Percentiles rank a stretch among this genome's conserved stretches.
These are phyloP conservation scores for Phragmites australis DNA, from an alignment of 176 grass and related monocot species.

Conservation along the genomic window DNA sequence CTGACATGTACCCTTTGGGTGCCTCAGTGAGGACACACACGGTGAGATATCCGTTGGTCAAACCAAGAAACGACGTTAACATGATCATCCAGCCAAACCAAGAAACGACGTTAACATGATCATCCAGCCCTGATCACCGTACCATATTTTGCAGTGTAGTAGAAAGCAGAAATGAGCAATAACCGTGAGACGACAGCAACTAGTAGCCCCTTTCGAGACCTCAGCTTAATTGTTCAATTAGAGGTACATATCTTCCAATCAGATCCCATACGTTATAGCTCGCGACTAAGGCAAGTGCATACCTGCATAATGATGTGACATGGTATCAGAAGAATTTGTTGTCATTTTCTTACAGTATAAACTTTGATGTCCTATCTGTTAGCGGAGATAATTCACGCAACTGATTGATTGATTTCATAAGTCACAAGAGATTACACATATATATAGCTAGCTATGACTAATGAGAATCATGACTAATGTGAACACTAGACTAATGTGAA, in stretches of 20 bases:
- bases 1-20: slow-evolving; percentile 69
- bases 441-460: too few relatives aligned
- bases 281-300: slow-evolving; percentile 62
- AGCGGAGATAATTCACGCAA: too few relatives aligned
- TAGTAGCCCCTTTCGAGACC: slow-evolving; percentile 59
- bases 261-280: slow-evolving; percentile 69
- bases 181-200: slow-evolving; percentile 41
- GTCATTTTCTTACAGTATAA: not conserved
- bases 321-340: not conserved
- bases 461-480: too few relatives aligned
- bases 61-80: slow-evolving; percentile 56
- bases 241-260: slow-evolving; percentile 74
- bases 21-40: slow-evolving; percentile 64
- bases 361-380: slow-evolving; percentile 5
- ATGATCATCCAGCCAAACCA: slow-evolving; percentile 61
- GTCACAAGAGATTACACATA: too few relatives aligned
- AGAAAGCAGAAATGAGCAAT: slow-evolving; percentile 68
- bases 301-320: slow-evolving; percentile 40
- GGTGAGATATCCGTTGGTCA: slow-evolving; percentile 67
- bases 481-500: too few relatives aligned
- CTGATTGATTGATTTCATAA: too few relatives aligned
- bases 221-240: slow-evolving; percentile 51
- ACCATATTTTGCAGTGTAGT: slow-evolving; percentile 71
- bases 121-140: slow-evolving; percentile 69
- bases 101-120: slow-evolving; percentile 62